Evolutionary conservation across 768 basidiomycete genomes (phyloP).

Genomic region (Kwoniella botswanensis): DNA sequence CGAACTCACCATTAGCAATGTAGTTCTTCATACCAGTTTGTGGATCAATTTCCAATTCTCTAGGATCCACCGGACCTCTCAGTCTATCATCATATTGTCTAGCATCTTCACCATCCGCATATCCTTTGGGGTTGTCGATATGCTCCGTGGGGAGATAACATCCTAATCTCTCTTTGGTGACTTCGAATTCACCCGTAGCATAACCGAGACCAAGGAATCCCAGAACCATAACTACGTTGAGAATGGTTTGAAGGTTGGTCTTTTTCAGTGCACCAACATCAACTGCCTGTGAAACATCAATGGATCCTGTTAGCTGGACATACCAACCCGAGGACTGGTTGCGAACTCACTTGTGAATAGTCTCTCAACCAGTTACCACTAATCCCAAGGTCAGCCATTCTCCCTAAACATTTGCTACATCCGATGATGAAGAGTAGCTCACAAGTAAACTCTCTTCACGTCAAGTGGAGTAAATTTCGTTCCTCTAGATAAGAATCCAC

Average conservation of each 20-base stretch:
- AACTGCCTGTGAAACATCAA: conserved; percentile 65
- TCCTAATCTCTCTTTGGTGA: conserved; percentile 80
- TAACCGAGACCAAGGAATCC: conserved; percentile 68
- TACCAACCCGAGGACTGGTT: background rate
- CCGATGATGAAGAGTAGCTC: conserved; percentile 24
- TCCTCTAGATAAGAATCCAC: conserved; percentile 66
- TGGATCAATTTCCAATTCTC: conserved; percentile 83
- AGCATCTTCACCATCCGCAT: conserved; percentile 80
- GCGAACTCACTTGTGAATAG: conserved; percentile 63
- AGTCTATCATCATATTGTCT: conserved; percentile 75
- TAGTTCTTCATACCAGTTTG: conserved; percentile 85
- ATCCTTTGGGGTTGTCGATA: conserved; percentile 90
- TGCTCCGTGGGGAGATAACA: conserved; percentile 81
- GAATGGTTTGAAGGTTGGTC: conserved; percentile 73
- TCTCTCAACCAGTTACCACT: conserved; percentile 84
- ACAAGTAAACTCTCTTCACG: conserved; percentile 71
- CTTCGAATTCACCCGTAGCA: conserved; percentile 83
- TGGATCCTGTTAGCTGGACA: conserved; percentile 12
- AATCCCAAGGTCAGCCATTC: conserved; percentile 36
- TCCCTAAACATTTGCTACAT: background rate
- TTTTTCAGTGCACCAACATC: conserved; percentile 78
- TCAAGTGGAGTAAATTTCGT: conserved; percentile 79
- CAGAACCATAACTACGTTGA: conserved; percentile 86
- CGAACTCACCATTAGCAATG: conserved; percentile 68
- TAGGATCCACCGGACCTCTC: conserved; percentile 79